Evolutionary conservation across 2,329 filamentous ascomycete genomes (phyloP), one percentile per base, ranked within the genome.

Genomic region (Calonectria crousiana): DNA sequence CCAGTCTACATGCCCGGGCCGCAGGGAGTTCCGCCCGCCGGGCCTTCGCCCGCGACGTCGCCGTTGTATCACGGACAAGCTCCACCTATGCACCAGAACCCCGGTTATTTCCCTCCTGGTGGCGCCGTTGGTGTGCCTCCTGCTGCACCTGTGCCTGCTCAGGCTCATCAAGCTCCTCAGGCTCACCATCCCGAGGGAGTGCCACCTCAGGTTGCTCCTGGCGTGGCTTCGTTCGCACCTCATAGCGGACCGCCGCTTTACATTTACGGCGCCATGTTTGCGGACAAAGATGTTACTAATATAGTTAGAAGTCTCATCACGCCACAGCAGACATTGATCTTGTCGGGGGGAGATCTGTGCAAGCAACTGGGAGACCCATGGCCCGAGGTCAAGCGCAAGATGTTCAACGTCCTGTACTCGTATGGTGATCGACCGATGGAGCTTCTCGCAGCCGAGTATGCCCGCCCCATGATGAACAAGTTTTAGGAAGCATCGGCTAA

Each of bases 361-460:
- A 38, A 74, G 32, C 28, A 72, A 47, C 44, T 74, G 18, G 72
- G 72, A 4, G 69, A 74, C 28, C 72, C 72, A 6, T 74, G 72
- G 72, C 72, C 72, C 28, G 72, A 74, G 23, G 69, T 32, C 8
- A 20, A 18, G 18, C 72, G 69, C 47, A 74, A 74, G 51, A 72
- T 72, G 69, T 74, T 74, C 23, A 74, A 72, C 47, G 58, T 74
- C 47, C 38, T 74, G 65, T 74, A 74, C 18, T 65, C 72, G 0
- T 74, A 74, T 13, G 72, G 72, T 0, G 69, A 72, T 66, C 69
- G 72, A 34, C 72, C 69, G 3, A 72, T 74, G 72, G 69, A 74
- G n/a, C 49, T 74, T 51, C 32, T 74, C 9, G 72, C 69, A 72
- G 69, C 65, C 23, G 65, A 68, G 72, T 74, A 18, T 30, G 38